These are phyloP conservation scores for Pseudocercospora pini-densiflorae DNA, from an alignment of 2,329 filamentous ascomycete genomes.

Conservation along the genomic window DNA sequence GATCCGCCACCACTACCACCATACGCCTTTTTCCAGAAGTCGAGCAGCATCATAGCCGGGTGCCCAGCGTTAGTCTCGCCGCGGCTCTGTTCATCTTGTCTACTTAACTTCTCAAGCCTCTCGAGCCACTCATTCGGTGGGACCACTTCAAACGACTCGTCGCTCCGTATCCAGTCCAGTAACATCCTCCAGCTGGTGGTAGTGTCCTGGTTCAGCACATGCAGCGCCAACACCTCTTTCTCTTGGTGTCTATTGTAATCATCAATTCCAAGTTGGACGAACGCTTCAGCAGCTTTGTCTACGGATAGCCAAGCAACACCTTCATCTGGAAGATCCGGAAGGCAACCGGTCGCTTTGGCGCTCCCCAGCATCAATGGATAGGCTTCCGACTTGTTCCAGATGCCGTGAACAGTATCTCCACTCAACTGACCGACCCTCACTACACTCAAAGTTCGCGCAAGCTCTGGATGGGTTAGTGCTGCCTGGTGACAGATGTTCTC, in stretches of 20 bases:
- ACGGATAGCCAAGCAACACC: conserved; percentile 53
- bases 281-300: conserved; percentile 49
- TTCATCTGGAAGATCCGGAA: conserved; percentile 47
- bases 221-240: conserved; percentile 38
- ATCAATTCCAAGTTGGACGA: conserved; percentile 44
- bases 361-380: conserved; percentile 56
- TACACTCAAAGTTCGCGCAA: conserved; percentile 48
- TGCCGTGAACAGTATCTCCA: conserved; percentile 48
- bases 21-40: conserved; percentile 56
- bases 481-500: conserved; percentile 57
- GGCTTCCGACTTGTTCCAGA: conserved; percentile 56
- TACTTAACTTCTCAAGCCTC: conserved; percentile 39
- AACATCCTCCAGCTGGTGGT: conserved; percentile 52
- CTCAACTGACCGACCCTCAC: conserved; percentile 55
- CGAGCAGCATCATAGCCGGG: conserved; percentile 53
- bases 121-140: conserved; percentile 48
- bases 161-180: conserved; percentile 50
- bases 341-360: conserved; percentile 42
- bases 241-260: conserved; percentile 17
- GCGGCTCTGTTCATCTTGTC: not conserved
- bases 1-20: conserved; percentile 14
- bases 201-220: conserved; percentile 55
- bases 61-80: conserved; percentile 35
- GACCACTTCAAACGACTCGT: conserved; percentile 47
- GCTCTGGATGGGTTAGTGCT: conserved; percentile 29